A percentile compares a stretch with the other conserved stretches of the same genome.
Conservation (phyloP, 169 alveolate species). For the Amoebophrya sp. region DNA sequence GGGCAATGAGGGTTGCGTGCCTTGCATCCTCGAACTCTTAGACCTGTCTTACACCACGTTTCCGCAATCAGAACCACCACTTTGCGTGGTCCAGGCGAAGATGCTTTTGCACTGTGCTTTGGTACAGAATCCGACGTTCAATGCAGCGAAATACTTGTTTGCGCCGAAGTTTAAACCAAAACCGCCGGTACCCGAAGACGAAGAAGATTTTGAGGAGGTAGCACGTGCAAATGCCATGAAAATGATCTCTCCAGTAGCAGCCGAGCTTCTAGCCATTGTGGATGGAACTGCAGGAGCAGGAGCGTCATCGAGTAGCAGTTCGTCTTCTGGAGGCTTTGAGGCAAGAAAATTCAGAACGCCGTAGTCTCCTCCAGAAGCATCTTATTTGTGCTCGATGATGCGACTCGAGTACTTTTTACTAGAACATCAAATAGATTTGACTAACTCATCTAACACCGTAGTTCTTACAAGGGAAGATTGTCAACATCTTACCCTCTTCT, state of each 20-base stretch:
- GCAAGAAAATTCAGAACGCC: no score
- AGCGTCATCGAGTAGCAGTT: neutral
- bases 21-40: neutral
- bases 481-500: no score
- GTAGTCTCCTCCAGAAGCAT: no score
- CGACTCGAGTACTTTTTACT: no score
- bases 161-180: conserved; percentile 10
- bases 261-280: neutral
- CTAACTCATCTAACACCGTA: no score
- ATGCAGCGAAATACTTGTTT: neutral
- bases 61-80: neutral
- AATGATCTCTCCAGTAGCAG: neutral
- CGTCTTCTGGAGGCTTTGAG: no score
- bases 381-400: no score
- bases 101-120: neutral
- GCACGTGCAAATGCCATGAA: neutral
- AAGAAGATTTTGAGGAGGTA: neutral
- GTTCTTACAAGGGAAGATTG: no score
- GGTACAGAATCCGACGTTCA: conserved; percentile 15
- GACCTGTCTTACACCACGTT: neutral
- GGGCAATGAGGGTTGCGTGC: neutral
- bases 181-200: neutral
- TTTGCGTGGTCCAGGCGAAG: conserved; percentile 12
- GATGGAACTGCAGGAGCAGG: neutral
- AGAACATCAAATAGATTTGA: no score